A percentile compares a stretch with the other conserved stretches of the same genome.
Evolutionary conservation across 371 early-diverging fungal genomes (phyloP).

Genomic region (Mortierella sp.): DNA sequence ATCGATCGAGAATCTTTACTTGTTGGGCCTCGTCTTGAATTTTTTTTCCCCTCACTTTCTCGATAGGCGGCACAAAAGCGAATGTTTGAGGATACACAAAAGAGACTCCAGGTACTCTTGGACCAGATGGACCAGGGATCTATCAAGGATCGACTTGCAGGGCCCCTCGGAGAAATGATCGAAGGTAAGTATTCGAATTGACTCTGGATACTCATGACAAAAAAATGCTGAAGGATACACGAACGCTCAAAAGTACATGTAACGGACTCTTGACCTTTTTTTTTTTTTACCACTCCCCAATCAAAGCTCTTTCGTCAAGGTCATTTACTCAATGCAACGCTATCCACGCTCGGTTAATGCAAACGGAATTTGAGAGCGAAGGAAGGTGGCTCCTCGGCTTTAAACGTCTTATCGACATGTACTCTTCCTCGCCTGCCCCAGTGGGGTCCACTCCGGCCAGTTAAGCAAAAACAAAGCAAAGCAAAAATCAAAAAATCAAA

Average conservation of each 20-base stretch:
- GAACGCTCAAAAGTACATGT: too few relatives aligned
- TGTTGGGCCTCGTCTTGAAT: too few relatives aligned
- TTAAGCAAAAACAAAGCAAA: constrained; percentile 21
- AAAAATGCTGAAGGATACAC: too few relatives aligned
- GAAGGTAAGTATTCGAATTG: constrained; percentile 33
- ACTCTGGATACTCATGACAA: constrained; percentile 50
- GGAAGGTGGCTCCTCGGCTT: constrained; percentile 76
- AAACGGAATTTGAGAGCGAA: constrained; percentile 67
- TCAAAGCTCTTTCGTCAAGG: constrained; percentile 30
- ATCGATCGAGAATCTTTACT: neutral
- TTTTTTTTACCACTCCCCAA: neutral
- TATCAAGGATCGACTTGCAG: constrained; percentile 57
- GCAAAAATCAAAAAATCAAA: constrained; percentile 2
- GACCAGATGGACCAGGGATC: constrained; percentile 64
- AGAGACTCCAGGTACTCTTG: constrained; percentile 60
- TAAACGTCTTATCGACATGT: constrained; percentile 69
- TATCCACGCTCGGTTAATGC: constrained; percentile 72
- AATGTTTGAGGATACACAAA: constrained; percentile 70
- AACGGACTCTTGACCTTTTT: neutral
- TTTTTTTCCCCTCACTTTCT: neutral
- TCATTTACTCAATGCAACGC: constrained; percentile 58
- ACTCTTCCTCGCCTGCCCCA: constrained; percentile 23
- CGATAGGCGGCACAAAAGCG: constrained; percentile 63
- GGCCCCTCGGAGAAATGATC: constrained; percentile 53
- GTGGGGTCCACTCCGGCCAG: too few relatives aligned